These are phyloP conservation scores for Chrysopogon serrulatus DNA, from an alignment of 176 grass and related monocot species.

Conservation along the genomic window DNA sequence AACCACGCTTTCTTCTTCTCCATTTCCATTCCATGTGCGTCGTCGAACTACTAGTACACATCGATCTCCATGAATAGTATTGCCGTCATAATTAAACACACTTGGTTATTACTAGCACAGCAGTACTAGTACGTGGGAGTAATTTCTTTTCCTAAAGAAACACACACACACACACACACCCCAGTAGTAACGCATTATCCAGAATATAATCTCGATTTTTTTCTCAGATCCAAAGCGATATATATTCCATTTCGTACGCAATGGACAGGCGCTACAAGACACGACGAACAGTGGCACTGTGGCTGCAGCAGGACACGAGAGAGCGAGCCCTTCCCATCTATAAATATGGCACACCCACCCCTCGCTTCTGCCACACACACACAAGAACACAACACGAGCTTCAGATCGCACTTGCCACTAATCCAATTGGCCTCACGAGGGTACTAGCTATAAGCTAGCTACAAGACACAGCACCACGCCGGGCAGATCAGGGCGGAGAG, in stretches of 20 bases:
- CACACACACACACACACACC: too few relatives aligned
- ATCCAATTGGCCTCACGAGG: background rate
- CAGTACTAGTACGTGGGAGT: too few relatives aligned
- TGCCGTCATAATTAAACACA: background rate
- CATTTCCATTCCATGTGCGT: too few relatives aligned
- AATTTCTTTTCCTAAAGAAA: background rate
- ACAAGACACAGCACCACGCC: background rate
- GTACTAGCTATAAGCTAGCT: background rate
- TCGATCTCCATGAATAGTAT: background rate
- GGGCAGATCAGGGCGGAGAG: too few relatives aligned
- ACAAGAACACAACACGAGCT: background rate
- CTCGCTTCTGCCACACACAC: background rate
- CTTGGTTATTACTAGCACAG: background rate
- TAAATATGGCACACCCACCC: background rate
- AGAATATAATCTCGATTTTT: too few relatives aligned
- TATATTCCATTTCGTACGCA: conserved; percentile 20
- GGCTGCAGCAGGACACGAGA: background rate
- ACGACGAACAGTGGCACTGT: background rate
- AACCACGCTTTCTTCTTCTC: conserved; percentile 24
- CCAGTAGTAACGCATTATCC: background rate
- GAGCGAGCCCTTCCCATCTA: background rate
- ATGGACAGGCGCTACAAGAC: background rate
- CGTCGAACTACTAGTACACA: background rate
- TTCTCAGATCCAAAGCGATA: background rate
- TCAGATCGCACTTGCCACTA: background rate